Base-by-base conservation (phyloP, 176 grass and related monocot species). In the Tuctoria greenei region DNA sequence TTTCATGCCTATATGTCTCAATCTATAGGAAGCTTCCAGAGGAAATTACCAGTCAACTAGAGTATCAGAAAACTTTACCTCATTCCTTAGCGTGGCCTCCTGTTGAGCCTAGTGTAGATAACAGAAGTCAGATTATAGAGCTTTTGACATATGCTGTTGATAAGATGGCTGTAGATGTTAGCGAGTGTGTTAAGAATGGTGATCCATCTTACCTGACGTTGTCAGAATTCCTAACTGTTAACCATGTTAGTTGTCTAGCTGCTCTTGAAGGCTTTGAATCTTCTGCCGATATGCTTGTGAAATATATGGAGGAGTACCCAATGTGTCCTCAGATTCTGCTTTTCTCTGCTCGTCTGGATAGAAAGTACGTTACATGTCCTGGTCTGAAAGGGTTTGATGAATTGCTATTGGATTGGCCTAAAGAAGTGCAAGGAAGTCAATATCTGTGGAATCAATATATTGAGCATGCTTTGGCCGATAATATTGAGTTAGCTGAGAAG, bases 401-500 rank as follows among this genome's bases (percentile, higher is more conserved):
- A 28, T 55, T 90, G 76, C 69, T 95, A 66, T 73, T 61, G 74
- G 70, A 84, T 75, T 99, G 91, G 92, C 95, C 85, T 34, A 86
- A 78, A 84, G 88, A 90, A 81, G 77, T 83, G 40, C 82, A 78
- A 83, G 95, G 95, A 63, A 64, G 86, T 92, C 92, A 99, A 64
- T 95, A 80, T 88, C 67, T 99, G 61, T 99, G 91, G 91, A 99
- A 92, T 66, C 95, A 99, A 76, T 90, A 80, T 86, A 63, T 49
- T 43, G 91, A 90, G 82, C 79, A 88, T 83, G 70, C 51, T 71
- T 83, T 99, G 62, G 64, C 76, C 10, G 80, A 83, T 80, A 80
- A 73, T 84, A 82, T 81, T 18, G 65, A 95, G 57, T 81, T 86
- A 82, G 87, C 89, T 63, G 80, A 91, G 69, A 83, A 92, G 18